Evolutionary conservation across 176 grass and related monocot species (phyloP).

Genomic region (Aegilops sharonensis): DNA sequence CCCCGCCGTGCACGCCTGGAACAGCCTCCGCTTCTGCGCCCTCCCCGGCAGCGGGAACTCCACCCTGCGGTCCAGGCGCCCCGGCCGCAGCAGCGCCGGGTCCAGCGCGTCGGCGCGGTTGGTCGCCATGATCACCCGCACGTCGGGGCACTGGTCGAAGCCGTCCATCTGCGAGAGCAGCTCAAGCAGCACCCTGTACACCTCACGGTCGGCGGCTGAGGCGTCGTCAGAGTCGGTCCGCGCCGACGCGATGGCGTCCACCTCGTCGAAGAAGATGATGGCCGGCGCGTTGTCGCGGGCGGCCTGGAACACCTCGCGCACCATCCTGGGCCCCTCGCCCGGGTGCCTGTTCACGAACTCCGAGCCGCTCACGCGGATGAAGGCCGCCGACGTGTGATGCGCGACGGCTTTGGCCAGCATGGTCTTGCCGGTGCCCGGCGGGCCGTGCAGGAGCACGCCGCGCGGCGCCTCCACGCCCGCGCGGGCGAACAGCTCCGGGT

Average conservation of each 20-base stretch:
- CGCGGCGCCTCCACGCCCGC: slow-evolving; percentile 35
- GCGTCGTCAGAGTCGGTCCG: not conserved
- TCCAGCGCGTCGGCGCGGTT: slow-evolving; percentile 37
- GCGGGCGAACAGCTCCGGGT: slow-evolving; percentile 40
- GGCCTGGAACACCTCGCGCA: slow-evolving; percentile 46
- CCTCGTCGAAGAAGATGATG: slow-evolving; percentile 51
- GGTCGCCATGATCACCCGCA: slow-evolving; percentile 51
- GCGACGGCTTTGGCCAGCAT: slow-evolving; percentile 43
- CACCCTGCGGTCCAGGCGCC: slow-evolving; percentile 32
- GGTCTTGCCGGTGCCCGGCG: slow-evolving; percentile 36
- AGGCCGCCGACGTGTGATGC: slow-evolving; percentile 38
- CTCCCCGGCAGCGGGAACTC: slow-evolving; percentile 38
- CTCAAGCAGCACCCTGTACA: slow-evolving; percentile 38
- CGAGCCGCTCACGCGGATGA: slow-evolving; percentile 37
- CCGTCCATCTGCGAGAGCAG: slow-evolving; percentile 51
- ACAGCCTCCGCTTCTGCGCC: not conserved
- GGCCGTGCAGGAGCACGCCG: slow-evolving; percentile 46
- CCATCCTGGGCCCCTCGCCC: slow-evolving; percentile 20
- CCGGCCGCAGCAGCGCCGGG: slow-evolving; percentile 39
- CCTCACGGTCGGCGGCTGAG: slow-evolving; percentile 18
- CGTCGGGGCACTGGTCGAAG: slow-evolving; percentile 32
- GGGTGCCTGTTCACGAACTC: not conserved
- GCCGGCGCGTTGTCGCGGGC: slow-evolving; percentile 29
- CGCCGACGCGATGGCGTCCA: slow-evolving; percentile 37
- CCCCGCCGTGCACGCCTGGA: slow-evolving; percentile 1